Evolutionary conservation across 495 filamentous ascomycete species (phyloP).

Genomic region (Tetracladium setigerum): DNA sequence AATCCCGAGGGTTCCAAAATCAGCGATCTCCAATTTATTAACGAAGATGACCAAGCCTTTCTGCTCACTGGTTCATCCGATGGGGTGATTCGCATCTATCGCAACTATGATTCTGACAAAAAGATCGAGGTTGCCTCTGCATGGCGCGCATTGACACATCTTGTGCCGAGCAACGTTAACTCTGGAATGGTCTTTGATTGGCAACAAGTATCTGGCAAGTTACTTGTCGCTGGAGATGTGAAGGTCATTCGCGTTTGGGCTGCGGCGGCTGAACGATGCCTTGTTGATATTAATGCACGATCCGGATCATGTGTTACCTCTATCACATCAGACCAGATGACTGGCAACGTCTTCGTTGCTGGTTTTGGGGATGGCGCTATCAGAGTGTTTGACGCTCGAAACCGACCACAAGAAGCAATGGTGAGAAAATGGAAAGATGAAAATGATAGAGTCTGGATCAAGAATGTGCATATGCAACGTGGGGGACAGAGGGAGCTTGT

Average conservation of each 20-base stretch:
- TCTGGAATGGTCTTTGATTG: slow-evolving; percentile 95
- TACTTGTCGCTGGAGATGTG: slow-evolving; percentile 91
- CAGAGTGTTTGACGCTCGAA: slow-evolving; percentile 84
- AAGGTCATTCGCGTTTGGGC: slow-evolving; percentile 95
- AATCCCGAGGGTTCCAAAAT: slow-evolving; percentile 89
- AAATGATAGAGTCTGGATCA: slow-evolving; percentile 81
- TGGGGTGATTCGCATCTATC: slow-evolving; percentile 88
- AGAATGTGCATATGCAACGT: slow-evolving; percentile 93
- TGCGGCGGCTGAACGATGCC: slow-evolving; percentile 86
- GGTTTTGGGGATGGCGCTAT: slow-evolving; percentile 97
- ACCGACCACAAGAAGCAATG: slow-evolving; percentile 76
- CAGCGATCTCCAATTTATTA: slow-evolving; percentile 92
- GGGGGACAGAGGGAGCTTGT: slow-evolving; percentile 87
- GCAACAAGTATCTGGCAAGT: slow-evolving; percentile 93
- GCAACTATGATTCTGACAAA: slow-evolving; percentile 70
- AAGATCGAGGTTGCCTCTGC: slow-evolving; percentile 80
- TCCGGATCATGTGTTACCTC: slow-evolving; percentile 94
- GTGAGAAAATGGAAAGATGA: slow-evolving; percentile 90
- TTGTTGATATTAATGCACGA: slow-evolving; percentile 88
- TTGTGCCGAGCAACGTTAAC: slow-evolving; percentile 85
- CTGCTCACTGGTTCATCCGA: slow-evolving; percentile 93
- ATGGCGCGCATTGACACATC: slow-evolving; percentile 87
- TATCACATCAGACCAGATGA: slow-evolving; percentile 93
- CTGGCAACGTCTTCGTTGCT: slow-evolving; percentile 89
- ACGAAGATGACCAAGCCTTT: slow-evolving; percentile 93